Conservation (phyloP, 768 basidiomycete genomes). For the Scleroderma citrinum region DNA sequence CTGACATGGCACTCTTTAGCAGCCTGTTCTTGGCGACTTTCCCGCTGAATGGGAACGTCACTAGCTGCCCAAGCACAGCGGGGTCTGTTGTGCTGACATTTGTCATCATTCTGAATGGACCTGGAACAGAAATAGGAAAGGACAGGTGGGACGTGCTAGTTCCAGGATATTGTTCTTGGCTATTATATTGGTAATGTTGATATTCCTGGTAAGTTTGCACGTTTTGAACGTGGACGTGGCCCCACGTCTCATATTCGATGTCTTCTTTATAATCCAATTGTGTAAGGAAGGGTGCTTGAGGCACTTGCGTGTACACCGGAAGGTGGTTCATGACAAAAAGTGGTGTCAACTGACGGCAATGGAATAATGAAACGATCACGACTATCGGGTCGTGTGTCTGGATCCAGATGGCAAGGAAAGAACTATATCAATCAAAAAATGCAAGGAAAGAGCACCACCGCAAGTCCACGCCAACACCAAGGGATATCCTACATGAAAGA, state of each 20-base stretch:
- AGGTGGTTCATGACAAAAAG: background rate
- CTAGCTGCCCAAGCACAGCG: slow-evolving; percentile 17
- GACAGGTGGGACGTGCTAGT: background rate
- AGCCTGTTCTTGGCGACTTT: slow-evolving; percentile 26
- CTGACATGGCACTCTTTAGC: slow-evolving; percentile 32
- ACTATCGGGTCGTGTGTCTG: background rate
- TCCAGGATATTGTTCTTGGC: background rate
- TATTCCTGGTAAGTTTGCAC: background rate
- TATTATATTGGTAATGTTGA: background rate
- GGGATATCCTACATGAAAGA: background rate
- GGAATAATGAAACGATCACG: background rate
- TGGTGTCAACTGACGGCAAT: background rate
- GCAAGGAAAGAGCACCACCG: too few species aligned
- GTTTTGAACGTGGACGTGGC: background rate
- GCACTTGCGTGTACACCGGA: background rate
- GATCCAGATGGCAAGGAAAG: background rate
- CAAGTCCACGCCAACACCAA: too few species aligned
- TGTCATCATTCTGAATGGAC: background rate
- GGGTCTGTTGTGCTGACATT: slow-evolving; percentile 14
- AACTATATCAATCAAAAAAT: too few species aligned
- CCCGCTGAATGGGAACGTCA: slow-evolving; percentile 26
- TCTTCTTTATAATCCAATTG: background rate
- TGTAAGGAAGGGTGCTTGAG: background rate
- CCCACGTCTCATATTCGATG: background rate
- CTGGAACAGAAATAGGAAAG: background rate